Evolutionary conservation across 495 filamentous ascomycete species (phyloP), one percentile per base, ranked within the genome.

Genomic region (Hypoxylon trugodes): DNA sequence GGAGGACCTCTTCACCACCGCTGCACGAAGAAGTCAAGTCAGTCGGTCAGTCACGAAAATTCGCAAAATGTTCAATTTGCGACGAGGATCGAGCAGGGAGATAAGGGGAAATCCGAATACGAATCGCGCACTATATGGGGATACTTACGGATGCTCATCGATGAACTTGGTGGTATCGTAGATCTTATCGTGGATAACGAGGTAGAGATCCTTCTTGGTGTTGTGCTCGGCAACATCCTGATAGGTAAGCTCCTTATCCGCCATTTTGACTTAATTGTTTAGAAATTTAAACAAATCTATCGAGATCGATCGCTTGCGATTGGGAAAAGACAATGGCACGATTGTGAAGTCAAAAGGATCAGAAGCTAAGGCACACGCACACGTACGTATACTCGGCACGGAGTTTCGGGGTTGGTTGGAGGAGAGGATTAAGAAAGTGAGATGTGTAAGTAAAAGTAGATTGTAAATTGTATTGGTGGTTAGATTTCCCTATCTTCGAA

Each of bases 71-170:
- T n/a, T 21, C 9, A 36, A 59, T 10, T 19, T 12, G 50, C 21
- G 30, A 15, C 41, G 46, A 30, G 21, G 30, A 59, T 13, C 32
- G 26, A 53, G 36, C 21, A 21, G 41, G 10, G 6, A 30, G 32
- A 30, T 41, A 43, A 25, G 10, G 37, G 49, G 24, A 30, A 49
- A 35, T 47, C 56, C 10, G 22, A 43, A 16, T 35, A 19, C 16
- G 6, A 36, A 52, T 45, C 19, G 57, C n/a, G 40, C 8, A 28
- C 28, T 15, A 8, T 13, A 30, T 15, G 15, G 22, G 38, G 45
- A 40, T 25, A 93, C 95, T 77, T 92, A 98, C 94, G 96, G 96
- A 80, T 99, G 96, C 87, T 99, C 96, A 75, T 98, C 94, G 55
- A 98, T 82, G 80, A 99, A 99, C 73, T 85, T 90, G 63, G 84